phyloP scores from a whole-genome alignment of 441 rosid genomes.

The Syzygium malaccense region DNA sequence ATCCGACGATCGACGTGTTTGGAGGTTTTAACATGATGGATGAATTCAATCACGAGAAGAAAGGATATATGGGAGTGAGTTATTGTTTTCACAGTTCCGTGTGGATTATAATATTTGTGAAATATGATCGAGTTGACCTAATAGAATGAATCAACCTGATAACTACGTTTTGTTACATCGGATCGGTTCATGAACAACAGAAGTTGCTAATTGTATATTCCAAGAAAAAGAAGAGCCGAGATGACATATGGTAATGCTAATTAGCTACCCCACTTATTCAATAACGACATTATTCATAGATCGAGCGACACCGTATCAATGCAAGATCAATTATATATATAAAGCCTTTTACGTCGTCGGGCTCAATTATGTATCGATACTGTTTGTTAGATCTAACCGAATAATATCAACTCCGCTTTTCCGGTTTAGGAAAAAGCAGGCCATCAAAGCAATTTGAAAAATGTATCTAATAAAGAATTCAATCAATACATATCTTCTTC shows the following conservation, averaged over 20 bases:
- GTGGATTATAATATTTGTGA: neutral
- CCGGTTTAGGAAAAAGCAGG: neutral
- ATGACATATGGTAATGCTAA: neutral
- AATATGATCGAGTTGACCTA: neutral
- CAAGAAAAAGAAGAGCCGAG: neutral
- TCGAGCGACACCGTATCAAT: neutral
- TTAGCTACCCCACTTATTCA: neutral
- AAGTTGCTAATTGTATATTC: neutral
- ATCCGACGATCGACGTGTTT: neutral
- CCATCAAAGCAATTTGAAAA: neutral
- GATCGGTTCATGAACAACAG: neutral
- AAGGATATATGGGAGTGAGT: neutral
- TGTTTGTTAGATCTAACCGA: neutral
- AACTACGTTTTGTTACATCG: neutral
- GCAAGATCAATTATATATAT: neutral
- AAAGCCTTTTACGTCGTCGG: accelerated
- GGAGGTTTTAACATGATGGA: neutral
- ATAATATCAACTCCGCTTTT: neutral
- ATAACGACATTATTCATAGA: neutral
- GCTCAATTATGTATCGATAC: neutral
- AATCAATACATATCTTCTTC: neutral
- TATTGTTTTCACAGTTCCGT: neutral
- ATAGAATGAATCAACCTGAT: neutral
- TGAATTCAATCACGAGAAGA: neutral
- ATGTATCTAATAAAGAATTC: neutral